Conservation (phyloP, 73 alveolate species). For the Tetrahymena thermophila region DNA sequence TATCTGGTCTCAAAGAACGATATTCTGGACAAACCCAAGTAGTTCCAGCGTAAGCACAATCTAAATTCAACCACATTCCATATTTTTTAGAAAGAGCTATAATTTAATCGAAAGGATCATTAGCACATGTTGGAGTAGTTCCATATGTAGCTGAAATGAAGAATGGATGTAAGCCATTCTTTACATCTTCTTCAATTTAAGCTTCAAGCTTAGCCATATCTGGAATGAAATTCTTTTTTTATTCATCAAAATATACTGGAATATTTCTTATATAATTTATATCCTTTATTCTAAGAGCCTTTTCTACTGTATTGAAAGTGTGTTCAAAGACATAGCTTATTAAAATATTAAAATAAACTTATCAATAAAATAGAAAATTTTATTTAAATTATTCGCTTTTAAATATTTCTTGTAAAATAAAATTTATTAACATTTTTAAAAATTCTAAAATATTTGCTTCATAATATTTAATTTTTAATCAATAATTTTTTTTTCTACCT, state of each 20-base stretch:
- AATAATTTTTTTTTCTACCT: background rate
- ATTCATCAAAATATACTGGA: slow-evolving; percentile 10
- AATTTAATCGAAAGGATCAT: slow-evolving; percentile 21
- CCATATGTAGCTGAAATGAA: slow-evolving; percentile 15
- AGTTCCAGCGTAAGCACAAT: slow-evolving; percentile 43
- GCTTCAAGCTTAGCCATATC: slow-evolving; percentile 11
- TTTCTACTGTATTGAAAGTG: slow-evolving; percentile 17
- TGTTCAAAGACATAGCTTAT: background rate
- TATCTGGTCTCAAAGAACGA: slow-evolving; percentile 6
- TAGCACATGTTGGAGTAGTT: slow-evolving; percentile 40
- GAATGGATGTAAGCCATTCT: slow-evolving; percentile 33
- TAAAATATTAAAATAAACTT: background rate
- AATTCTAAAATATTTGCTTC: too few relatives aligned
- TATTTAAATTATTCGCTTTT: too few relatives aligned
- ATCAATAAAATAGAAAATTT: too few relatives aligned
- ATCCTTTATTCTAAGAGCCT: slow-evolving; percentile 27
- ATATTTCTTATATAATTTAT: slow-evolving; percentile 8
- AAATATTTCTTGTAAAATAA: too few relatives aligned
- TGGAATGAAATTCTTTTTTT: background rate
- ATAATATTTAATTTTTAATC: too few relatives aligned
- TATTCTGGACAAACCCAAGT: slow-evolving; percentile 38
- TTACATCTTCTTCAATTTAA: slow-evolving; percentile 15
- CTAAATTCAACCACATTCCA: slow-evolving; percentile 37
- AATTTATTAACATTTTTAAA: too few relatives aligned
- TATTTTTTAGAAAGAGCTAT: slow-evolving; percentile 15